Conservation (phyloP, 2,329 filamentous ascomycete genomes). For the Penicillium capsulatum region DNA sequence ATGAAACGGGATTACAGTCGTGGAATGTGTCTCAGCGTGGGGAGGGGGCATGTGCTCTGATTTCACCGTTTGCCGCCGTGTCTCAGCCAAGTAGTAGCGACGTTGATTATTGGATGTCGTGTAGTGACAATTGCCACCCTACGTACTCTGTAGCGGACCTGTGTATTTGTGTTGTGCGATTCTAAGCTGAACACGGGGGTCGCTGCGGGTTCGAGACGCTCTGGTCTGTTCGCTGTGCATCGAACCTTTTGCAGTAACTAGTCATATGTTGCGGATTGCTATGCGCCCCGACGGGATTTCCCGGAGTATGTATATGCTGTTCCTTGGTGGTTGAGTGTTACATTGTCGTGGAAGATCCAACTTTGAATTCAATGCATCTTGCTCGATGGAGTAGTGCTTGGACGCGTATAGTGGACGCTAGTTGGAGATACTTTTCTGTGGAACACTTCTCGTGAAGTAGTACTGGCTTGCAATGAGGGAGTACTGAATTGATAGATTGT, state of each 20-base stretch:
- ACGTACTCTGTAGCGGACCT: background rate
- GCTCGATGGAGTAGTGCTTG: too few relatives aligned
- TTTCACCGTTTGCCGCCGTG: constrained; percentile 7
- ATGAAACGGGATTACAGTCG: too few relatives aligned
- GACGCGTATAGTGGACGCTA: too few relatives aligned
- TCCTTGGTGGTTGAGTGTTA: constrained; percentile 1
- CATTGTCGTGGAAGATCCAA: too few relatives aligned
- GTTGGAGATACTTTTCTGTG: too few relatives aligned
- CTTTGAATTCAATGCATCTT: too few relatives aligned
- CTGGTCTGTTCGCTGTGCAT: constrained; percentile 4
- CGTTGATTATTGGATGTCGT: constrained; percentile 1
- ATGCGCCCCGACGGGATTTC: too few relatives aligned
- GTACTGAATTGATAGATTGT: too few relatives aligned
- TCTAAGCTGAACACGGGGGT: background rate
- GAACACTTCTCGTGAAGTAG: too few relatives aligned
- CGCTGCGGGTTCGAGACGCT: constrained; percentile 2
- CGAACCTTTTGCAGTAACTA: background rate
- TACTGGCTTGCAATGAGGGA: too few relatives aligned
- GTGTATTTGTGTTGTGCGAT: constrained; percentile 2
- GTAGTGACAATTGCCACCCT: background rate
- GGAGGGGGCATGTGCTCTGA: constrained; percentile 3
- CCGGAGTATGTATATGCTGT: background rate
- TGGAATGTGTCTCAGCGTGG: too few relatives aligned
- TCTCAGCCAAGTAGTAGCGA: constrained; percentile 3
- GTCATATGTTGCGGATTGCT: constrained; percentile 9